Percentiles rank a stretch among this genome's conserved stretches.
Evolutionary conservation across 176 grass and related monocot genomes (phyloP).

Genomic region (Areca catechu): DNA sequence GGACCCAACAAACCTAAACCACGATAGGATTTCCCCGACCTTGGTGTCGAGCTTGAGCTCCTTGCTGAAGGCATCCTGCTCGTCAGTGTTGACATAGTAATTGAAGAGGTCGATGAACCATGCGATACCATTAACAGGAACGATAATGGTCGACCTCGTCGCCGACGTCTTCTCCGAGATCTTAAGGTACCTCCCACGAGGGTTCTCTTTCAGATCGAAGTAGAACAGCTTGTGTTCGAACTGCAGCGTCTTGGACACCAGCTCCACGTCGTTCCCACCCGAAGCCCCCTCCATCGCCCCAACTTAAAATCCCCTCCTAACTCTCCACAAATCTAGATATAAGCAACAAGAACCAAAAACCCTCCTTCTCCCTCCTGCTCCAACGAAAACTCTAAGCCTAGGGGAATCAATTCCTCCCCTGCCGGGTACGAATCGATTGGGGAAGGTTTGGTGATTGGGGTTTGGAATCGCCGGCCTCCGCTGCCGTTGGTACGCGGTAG

Average conservation of each 20-base stretch:
- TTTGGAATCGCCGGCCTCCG: slow-evolving; percentile 20
- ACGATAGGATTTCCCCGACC: slow-evolving; percentile 14
- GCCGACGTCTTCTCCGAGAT: slow-evolving; percentile 93
- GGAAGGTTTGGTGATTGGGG: no score
- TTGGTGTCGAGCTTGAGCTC: slow-evolving; percentile 92
- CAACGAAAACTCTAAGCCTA: no score
- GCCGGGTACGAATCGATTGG: no score
- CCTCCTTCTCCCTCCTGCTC: no score
- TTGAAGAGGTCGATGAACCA: slow-evolving; percentile 93
- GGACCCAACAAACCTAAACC: neutral
- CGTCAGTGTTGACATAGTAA: slow-evolving; percentile 90
- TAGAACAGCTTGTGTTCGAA: slow-evolving; percentile 99
- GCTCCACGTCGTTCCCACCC: slow-evolving; percentile 78
- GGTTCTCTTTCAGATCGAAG: slow-evolving; percentile 99
- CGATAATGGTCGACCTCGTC: slow-evolving; percentile 92
- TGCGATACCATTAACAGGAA: slow-evolving; percentile 64
- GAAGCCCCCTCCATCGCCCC: slow-evolving; percentile 23
- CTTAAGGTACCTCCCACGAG: slow-evolving; percentile 91
- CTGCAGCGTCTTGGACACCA: slow-evolving; percentile 95
- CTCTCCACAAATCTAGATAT: no score
- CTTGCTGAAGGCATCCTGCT: slow-evolving; percentile 90
- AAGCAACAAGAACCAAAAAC: no score
- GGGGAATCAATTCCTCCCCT: no score
- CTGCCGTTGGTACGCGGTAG: neutral
- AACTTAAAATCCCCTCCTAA: no score